These are phyloP conservation scores for Zygosaccharomyces kombuchaensis DNA, from an alignment of 805 yeast species.

Conservation along the genomic window DNA sequence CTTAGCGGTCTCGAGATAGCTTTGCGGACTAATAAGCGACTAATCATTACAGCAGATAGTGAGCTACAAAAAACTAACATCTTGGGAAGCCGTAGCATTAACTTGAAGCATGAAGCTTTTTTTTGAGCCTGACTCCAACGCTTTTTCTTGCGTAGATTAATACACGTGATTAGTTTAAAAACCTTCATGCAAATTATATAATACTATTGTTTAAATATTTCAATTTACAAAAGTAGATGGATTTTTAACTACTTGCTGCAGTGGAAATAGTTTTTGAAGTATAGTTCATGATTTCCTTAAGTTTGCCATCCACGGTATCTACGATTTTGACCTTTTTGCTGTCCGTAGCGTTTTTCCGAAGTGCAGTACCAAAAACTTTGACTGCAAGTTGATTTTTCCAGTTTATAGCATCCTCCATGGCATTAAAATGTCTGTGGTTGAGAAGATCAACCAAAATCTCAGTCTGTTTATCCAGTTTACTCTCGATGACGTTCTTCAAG, in stretches of 20 bases:
- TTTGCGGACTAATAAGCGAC: background rate
- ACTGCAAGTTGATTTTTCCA: constrained; percentile 31
- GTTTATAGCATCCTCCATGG: constrained; percentile 20
- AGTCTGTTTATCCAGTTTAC: constrained; percentile 24
- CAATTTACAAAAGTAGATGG: background rate
- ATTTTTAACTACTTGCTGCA: constrained; percentile 8
- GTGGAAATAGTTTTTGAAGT: constrained; percentile 14
- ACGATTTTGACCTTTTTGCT: constrained; percentile 27
- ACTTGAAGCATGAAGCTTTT: background rate
- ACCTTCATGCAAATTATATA: background rate
- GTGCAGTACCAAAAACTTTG: constrained; percentile 22
- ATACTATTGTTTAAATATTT: background rate
- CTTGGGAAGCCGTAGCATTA: background rate
- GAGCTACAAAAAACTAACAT: no score
- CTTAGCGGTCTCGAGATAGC: background rate
- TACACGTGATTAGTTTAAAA: constrained; percentile 4
- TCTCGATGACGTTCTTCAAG: constrained; percentile 16
- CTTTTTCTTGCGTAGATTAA: background rate
- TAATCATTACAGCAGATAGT: background rate
- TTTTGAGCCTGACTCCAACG: background rate
- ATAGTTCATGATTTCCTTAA: constrained; percentile 23
- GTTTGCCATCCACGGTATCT: constrained; percentile 32
- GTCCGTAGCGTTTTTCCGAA: constrained; percentile 26
- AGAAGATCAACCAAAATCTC: constrained; percentile 25
- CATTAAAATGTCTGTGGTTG: constrained; percentile 22